Evolutionary conservation across 306 rosid species (phyloP).

Genomic region (Quillaja saponaria): DNA sequence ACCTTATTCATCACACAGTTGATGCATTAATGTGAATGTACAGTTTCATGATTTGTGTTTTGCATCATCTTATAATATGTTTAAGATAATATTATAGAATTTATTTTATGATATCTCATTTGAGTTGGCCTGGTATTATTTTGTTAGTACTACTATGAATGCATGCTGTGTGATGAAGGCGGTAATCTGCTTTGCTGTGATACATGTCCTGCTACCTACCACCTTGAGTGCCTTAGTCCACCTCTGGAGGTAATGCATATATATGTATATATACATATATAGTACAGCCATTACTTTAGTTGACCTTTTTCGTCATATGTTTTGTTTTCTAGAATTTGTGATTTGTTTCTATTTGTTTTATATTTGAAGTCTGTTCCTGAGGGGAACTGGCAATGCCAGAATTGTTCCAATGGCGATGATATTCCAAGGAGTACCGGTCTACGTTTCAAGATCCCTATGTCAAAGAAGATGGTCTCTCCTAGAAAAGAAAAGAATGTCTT

Average conservation of each 20-base stretch:
- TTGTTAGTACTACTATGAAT: conserved; percentile 4
- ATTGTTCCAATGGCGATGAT: conserved; percentile 1
- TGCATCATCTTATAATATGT: not conserved
- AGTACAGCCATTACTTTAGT: not conserved
- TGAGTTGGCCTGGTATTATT: not conserved
- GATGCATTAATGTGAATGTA: not conserved
- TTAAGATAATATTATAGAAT: not conserved
- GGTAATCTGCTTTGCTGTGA: conserved; percentile 12
- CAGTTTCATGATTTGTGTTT: not conserved
- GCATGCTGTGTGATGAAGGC: conserved; percentile 7
- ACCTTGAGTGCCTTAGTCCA: conserved; percentile 14
- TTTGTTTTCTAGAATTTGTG: not conserved
- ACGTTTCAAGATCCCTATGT: not conserved
- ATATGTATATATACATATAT: too few species aligned
- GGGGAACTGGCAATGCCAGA: conserved; percentile 12
- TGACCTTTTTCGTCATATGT: not conserved
- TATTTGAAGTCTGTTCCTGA: not conserved
- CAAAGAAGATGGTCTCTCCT: too few species aligned
- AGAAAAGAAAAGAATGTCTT: not conserved
- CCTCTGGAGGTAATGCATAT: conserved; percentile 13
- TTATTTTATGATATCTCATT: not conserved
- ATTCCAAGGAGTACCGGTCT: not conserved
- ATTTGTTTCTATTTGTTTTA: conserved; percentile 3
- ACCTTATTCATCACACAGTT: not conserved
- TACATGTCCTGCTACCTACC: not conserved